Percentiles rank a stretch among this genome's conserved stretches.
Conservation (phyloP, 768 basidiomycete genomes). For the Melanogaster broomeanus region DNA sequence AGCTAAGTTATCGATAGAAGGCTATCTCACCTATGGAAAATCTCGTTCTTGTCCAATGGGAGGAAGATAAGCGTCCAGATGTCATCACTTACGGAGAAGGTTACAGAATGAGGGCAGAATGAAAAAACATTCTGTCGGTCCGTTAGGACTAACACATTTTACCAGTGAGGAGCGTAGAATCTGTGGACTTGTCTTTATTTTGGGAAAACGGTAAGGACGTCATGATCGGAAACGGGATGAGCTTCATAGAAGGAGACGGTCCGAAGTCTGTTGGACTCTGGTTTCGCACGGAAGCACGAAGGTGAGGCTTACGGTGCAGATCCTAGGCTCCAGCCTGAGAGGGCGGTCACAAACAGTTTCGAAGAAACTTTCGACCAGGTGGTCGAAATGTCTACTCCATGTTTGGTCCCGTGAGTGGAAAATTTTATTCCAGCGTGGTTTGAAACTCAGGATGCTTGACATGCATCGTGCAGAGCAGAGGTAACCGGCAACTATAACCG, state of each 20-base stretch:
- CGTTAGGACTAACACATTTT: conserved; percentile 4
- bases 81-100: conserved; percentile 7
- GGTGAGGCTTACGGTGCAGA: background rate
- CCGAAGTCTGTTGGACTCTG: background rate
- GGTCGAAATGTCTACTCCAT: too few species aligned
- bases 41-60: conserved; percentile 8
- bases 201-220: too few species aligned
- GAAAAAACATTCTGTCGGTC: background rate
- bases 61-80: conserved; percentile 14
- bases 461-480: too few species aligned
- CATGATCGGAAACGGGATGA: too few species aligned
- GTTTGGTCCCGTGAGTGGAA: too few species aligned
- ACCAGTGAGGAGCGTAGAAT: background rate
- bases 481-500: too few species aligned
- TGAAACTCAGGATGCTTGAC: too few species aligned
- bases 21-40: conserved; percentile 24
- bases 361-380: too few species aligned
- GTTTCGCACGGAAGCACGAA: background rate
- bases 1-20: conserved; percentile 25
- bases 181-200: too few species aligned
- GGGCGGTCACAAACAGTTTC: background rate
- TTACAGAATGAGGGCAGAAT: background rate
- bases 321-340: too few species aligned
- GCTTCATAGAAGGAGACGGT: background rate
- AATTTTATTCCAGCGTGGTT: too few species aligned